A percentile compares a stretch with the other conserved stretches of the same genome.
Conservation (phyloP, 129 eudicot species). For the Tanacetum coccineum region DNA sequence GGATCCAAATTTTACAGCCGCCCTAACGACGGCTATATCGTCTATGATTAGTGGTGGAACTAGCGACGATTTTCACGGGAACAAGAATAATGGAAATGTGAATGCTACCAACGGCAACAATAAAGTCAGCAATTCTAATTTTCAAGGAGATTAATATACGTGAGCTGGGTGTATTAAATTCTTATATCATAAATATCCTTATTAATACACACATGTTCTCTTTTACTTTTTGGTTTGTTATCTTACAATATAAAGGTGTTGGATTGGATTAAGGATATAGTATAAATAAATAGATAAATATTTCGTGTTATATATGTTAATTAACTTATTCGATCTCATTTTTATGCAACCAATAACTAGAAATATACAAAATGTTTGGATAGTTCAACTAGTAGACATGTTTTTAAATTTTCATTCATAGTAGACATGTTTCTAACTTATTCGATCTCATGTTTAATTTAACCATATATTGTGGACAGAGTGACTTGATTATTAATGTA, state of each 20-base stretch:
- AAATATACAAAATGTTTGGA: neutral
- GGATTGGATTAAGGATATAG: neutral
- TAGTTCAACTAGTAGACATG: too few relatives aligned
- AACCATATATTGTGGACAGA: too few relatives aligned
- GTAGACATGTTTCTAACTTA: too few relatives aligned
- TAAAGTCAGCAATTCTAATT: slow-evolving; percentile 38
- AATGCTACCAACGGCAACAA: slow-evolving; percentile 35
- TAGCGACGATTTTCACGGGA: slow-evolving; percentile 23
- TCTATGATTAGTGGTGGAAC: slow-evolving; percentile 39
- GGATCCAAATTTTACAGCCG: slow-evolving; percentile 66
- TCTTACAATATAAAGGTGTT: neutral
- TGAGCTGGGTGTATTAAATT: neutral
- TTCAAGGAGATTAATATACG: slow-evolving; percentile 22
- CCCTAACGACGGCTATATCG: slow-evolving; percentile 59
- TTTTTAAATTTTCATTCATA: too few relatives aligned
- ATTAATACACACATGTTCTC: slow-evolving; percentile 18
- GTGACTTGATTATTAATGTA: too few relatives aligned
- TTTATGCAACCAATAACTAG: neutral
- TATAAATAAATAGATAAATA: neutral
- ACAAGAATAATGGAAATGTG: slow-evolving; percentile 6
- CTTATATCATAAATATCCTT: slow-evolving; percentile 2
- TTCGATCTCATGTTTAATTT: too few relatives aligned
- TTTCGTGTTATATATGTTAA: too few relatives aligned
- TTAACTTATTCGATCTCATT: neutral
- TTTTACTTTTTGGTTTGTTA: neutral